Evolutionary conservation across 2,329 filamentous ascomycete species (phyloP), one percentile per base, ranked within the genome.

Genomic region (Pseudocercospora eumusae): DNA sequence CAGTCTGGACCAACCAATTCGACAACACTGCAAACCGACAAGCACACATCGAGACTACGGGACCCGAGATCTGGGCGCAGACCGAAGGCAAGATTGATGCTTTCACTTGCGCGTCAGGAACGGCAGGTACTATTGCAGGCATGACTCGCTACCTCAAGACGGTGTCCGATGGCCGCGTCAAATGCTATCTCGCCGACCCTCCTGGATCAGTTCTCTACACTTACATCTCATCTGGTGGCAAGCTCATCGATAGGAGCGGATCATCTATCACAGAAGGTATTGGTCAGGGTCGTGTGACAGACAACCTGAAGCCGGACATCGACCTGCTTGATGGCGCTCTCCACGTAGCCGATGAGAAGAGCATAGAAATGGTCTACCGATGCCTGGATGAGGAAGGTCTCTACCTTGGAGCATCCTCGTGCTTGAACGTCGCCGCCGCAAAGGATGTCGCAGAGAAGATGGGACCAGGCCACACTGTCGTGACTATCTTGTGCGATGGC

Each of bases 1-100:
- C 93, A 8, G 93, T 98, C 13, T 99, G 95, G 95, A 99, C 95
- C 49, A 96, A 99, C 79, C 95, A 99, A 80, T 99, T 99, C 79
- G 95, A 99, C 77, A 99, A 99, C 81, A 87, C 84, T 57, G 95
- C 95, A 57, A 99, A 99, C 79, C 85, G 95, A 57, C 88, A 90
- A 73, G 95, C 95, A 53, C 95, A 99, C 76, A 89, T 98, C 70
- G 93, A 97, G 81, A 98, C 93, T 1, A 99, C 95, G 0, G 95
- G 95, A 0, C 95, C 95, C 0, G 95, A 99, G 79, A 96, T 99
- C 74, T 99, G 95, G 95, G 81, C 87, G 27, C 95, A 99, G 82
- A 98, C 95, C 0, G 79, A 75, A 1, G 93, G 95, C 36, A 88
- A 88, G 67, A 79, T 99, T 21, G 92, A 98, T 76, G 95, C 93